phyloP scores from a whole-genome alignment of 2,329 filamentous ascomycete genomes.

The Cordyceps militaris region DNA sequence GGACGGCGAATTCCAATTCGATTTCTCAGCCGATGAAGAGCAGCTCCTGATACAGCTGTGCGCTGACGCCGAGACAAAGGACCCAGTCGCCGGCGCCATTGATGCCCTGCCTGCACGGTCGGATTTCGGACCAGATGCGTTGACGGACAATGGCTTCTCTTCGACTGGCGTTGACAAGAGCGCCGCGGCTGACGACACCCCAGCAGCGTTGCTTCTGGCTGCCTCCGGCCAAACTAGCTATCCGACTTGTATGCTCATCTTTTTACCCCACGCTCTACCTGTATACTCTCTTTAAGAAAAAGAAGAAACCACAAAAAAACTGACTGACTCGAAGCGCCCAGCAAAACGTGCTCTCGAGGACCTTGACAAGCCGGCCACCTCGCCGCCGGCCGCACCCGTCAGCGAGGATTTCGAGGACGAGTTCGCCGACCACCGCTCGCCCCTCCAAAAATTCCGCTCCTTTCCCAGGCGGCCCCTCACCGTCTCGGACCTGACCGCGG shows the following conservation, averaged over 20 bases:
- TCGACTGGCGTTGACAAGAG: background rate
- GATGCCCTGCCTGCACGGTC: background rate
- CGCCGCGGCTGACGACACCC: background rate
- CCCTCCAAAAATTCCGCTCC: slow-evolving; percentile 71
- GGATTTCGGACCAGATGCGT: background rate
- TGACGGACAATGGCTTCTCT: background rate
- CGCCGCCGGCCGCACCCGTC: background rate
- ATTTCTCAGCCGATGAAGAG: slow-evolving; percentile 42
- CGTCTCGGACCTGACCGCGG: slow-evolving; percentile 81
- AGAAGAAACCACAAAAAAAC: too few species aligned
- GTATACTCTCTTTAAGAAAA: too few species aligned
- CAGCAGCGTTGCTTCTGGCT: background rate
- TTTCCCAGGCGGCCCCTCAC: slow-evolving; percentile 72
- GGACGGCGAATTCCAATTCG: slow-evolving; percentile 40
- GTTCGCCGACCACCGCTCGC: slow-evolving; percentile 38
- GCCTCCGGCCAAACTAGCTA: slow-evolving; percentile 23
- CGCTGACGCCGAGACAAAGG: slow-evolving; percentile 17
- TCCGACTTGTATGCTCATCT: slow-evolving; percentile 45
- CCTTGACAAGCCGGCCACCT: slow-evolving; percentile 12
- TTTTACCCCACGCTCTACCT: background rate
- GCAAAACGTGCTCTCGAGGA: slow-evolving; percentile 41
- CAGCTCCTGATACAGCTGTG: slow-evolving; percentile 30
- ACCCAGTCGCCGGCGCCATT: slow-evolving; percentile 7
- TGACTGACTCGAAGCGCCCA: slow-evolving; percentile 63
- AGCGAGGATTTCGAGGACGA: slow-evolving; percentile 19